Conservation (phyloP, 768 basidiomycete genomes). For the Agrocybe praecox region DNA sequence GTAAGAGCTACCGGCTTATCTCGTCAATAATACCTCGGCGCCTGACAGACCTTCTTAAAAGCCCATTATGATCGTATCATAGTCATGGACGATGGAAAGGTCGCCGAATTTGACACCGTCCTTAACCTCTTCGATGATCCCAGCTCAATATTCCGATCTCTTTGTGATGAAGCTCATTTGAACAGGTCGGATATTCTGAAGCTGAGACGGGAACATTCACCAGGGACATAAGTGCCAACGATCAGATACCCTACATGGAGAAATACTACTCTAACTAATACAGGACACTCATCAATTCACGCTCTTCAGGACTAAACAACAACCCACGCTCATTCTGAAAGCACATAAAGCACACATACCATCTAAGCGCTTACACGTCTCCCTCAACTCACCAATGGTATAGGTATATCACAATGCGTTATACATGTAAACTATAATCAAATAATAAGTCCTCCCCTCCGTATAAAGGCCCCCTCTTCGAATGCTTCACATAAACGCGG, state of each 20-base stretch:
- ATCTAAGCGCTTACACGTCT: background rate
- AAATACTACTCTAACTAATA: conserved; percentile 19
- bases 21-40: background rate
- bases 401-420: too few species aligned
- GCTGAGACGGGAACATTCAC: conserved; percentile 34
- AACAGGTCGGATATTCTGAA: conserved; percentile 56
- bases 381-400: too few species aligned
- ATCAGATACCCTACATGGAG: too few species aligned
- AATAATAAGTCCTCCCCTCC: too few species aligned
- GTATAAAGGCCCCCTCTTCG: too few species aligned
- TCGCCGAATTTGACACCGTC: conserved; percentile 78
- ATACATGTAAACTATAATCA: too few species aligned
- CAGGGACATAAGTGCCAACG: too few species aligned
- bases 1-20: conserved; percentile 28
- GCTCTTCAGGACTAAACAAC: too few species aligned
- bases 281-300: background rate
- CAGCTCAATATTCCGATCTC: conserved; percentile 67
- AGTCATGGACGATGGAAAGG: conserved; percentile 70
- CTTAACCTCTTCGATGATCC: conserved; percentile 61
- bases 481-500: too few species aligned
- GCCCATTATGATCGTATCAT: conserved; percentile 70
- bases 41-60: conserved; percentile 19
- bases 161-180: conserved; percentile 69
- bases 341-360: background rate
- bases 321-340: background rate